A percentile compares a stretch with the other conserved stretches of the same genome.
phyloP scores from a whole-genome alignment of 2,329 filamentous ascomycete genomes.

The Trichothecium sympodiale region DNA sequence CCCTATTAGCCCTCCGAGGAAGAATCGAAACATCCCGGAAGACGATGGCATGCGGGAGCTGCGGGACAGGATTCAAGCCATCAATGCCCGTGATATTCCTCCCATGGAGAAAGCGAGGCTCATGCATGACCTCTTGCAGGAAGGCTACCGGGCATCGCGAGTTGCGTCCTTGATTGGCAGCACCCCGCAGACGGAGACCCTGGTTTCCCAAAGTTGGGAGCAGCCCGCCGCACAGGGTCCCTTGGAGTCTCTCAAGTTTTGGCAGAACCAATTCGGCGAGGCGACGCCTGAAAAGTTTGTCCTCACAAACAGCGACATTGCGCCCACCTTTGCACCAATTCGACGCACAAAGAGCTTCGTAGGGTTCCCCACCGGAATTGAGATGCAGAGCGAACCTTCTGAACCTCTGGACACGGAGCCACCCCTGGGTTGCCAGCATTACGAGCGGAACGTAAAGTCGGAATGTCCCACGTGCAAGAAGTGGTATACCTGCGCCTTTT shows the following conservation, averaged over 20 bases:
- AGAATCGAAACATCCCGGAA: constrained; percentile 44
- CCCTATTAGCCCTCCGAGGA: constrained; percentile 15
- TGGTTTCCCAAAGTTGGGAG: constrained; percentile 21
- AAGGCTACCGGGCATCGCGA: constrained; percentile 45
- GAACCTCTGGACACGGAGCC: constrained; percentile 20
- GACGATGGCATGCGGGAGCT: constrained; percentile 68
- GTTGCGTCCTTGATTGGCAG: constrained; percentile 4
- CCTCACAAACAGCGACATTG: constrained; percentile 49
- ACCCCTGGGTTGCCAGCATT: constrained; percentile 76
- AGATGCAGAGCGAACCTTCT: constrained; percentile 7
- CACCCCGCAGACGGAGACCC: constrained; percentile 8
- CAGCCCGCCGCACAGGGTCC: constrained; percentile 31
- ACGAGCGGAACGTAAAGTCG: constrained; percentile 89
- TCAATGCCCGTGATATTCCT: constrained; percentile 50
- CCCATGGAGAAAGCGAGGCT: constrained; percentile 56
- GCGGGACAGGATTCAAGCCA: constrained; percentile 54
- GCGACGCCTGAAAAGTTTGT: constrained; percentile 31
- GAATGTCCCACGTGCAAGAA: constrained; percentile 82
- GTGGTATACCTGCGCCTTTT: constrained; percentile 94
- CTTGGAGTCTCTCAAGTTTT: constrained; percentile 46
- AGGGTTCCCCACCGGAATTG: constrained; percentile 21
- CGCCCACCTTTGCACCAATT: constrained; percentile 54
- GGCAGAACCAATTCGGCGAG: constrained; percentile 38
- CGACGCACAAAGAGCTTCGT: constrained; percentile 34
- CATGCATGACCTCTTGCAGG: constrained; percentile 61